Percentiles rank a stretch among this genome's conserved stretches.
These are phyloP conservation scores for Colletotrichum salicis DNA, from an alignment of 2,329 filamentous ascomycete genomes.

Conservation along the genomic window DNA sequence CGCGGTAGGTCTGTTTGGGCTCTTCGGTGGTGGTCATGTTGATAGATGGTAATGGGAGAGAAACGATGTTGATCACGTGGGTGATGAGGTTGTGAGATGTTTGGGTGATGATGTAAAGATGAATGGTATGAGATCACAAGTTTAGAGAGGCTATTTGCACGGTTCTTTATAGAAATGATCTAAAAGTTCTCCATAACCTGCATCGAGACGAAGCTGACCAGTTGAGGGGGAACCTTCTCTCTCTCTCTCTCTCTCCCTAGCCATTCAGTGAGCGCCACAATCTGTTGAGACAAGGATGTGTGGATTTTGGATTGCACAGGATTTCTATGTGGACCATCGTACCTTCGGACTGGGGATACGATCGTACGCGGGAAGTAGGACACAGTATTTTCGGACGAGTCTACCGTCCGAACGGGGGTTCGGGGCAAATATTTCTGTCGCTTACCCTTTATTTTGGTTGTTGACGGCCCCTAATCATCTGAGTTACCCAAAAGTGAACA, in stretches of 20 bases:
- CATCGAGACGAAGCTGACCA: neutral
- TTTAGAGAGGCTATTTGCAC: neutral
- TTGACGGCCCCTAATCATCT: too few relatives aligned
- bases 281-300: slow-evolving; percentile 23
- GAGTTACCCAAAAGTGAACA: neutral
- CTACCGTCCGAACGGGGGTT: neutral
- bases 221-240: neutral
- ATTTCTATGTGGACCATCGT: neutral
- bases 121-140: neutral
- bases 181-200: neutral
- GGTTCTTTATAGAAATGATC: neutral
- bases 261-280: slow-evolving; percentile 6
- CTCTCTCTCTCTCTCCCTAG: neutral
- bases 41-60: neutral
- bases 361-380: neutral
- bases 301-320: too few relatives aligned
- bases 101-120: neutral
- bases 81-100: neutral
- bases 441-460: neutral
- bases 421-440: neutral
- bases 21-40: slow-evolving; percentile 16
- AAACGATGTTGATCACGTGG: neutral
- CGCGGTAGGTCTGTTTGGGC: slow-evolving; percentile 56
- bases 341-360: neutral
- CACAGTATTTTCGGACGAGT: neutral